Percentiles rank a stretch among this genome's conserved stretches.
Conservation (phyloP, 495 filamentous ascomycete species). For the Apiosordaria backusii region DNA sequence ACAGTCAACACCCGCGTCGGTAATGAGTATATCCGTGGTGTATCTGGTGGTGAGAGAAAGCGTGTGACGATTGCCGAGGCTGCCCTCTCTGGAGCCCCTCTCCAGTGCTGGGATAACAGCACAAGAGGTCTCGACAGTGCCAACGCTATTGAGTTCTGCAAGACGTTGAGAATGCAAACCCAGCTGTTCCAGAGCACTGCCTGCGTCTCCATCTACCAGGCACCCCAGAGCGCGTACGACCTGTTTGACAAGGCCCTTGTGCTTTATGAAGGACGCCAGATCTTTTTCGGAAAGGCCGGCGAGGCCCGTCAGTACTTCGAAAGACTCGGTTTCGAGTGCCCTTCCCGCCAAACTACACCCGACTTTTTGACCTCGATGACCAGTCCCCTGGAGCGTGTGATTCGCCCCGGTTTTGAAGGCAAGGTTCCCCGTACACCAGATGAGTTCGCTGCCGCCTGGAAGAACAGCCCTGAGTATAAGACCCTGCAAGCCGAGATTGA, state of each 20-base stretch:
- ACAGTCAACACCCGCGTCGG: slow-evolving; percentile 75
- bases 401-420: slow-evolving; percentile 61
- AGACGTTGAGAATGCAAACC: slow-evolving; percentile 61
- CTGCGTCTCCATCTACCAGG: slow-evolving; percentile 82
- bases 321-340: slow-evolving; percentile 72
- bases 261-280: slow-evolving; percentile 78
- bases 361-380: slow-evolving; percentile 83
- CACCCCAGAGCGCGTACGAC: slow-evolving; percentile 72
- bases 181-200: slow-evolving; percentile 63
- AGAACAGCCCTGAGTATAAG: slow-evolving; percentile 63
- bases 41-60: slow-evolving; percentile 80
- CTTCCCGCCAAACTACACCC: slow-evolving; percentile 67
- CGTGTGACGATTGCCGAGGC: slow-evolving; percentile 78
- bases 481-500: slow-evolving; percentile 68
- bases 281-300: slow-evolving; percentile 66
- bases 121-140: slow-evolving; percentile 78
- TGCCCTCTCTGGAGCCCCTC: slow-evolving; percentile 58
- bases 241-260: slow-evolving; percentile 75
- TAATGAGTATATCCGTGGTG: slow-evolving; percentile 74
- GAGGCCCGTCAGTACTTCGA: slow-evolving; percentile 67
- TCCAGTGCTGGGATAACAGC: slow-evolving; percentile 85
- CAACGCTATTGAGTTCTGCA: slow-evolving; percentile 77
- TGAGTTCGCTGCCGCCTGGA: slow-evolving; percentile 74
- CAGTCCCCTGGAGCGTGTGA: slow-evolving; percentile 61
- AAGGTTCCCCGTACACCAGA: slow-evolving; percentile 67